A percentile compares a stretch with the other conserved stretches of the same genome.
Conservation (phyloP, 169 alveolate genomes). For the Eimeria maxima region DNA sequence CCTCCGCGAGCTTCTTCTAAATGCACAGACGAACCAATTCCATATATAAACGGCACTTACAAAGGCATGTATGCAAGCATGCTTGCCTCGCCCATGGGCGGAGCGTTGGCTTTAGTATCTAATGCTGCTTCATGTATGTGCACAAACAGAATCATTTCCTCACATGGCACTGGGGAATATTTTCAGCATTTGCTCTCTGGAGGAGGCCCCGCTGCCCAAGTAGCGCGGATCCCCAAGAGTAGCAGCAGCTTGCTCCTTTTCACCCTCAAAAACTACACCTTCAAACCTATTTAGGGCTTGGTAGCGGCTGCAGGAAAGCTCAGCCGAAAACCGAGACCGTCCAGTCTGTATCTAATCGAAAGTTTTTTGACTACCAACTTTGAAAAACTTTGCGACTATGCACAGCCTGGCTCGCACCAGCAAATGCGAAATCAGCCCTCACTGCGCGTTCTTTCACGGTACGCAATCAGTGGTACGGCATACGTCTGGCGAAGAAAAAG, state of each 20-base stretch:
- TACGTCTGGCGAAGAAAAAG: neutral
- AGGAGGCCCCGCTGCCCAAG: neutral
- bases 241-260: neutral
- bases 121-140: neutral
- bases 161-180: neutral
- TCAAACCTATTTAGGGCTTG: neutral
- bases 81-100: neutral
- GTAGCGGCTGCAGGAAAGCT: neutral
- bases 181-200: neutral
- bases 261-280: neutral
- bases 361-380: neutral
- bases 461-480: neutral
- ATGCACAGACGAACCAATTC: constrained; percentile 60
- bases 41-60: neutral
- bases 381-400: neutral
- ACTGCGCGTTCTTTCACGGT: neutral
- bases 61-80: neutral
- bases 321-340: neutral
- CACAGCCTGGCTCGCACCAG: neutral
- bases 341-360: neutral
- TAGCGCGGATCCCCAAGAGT: neutral
- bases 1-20: constrained; percentile 79
- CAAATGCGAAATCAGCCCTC: neutral
- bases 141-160: neutral
- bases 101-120: constrained; percentile 11